Percentiles rank a stretch among this genome's conserved stretches.
phyloP scores from a whole-genome alignment of 306 rosid species.

The Rosa lucieae region DNA sequence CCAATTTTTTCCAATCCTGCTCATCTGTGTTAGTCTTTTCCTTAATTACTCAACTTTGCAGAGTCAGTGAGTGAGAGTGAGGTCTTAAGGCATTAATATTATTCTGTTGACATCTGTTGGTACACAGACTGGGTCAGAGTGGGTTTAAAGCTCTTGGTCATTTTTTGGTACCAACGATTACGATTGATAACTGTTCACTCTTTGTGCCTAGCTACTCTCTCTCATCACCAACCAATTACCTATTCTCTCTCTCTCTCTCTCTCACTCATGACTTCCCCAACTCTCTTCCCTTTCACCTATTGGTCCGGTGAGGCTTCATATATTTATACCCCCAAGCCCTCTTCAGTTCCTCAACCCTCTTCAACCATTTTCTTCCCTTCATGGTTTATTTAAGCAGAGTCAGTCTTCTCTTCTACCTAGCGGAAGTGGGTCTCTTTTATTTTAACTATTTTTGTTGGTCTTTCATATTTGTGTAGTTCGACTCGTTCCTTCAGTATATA shows the following conservation, averaged over 20 bases:
- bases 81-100: conserved; percentile 7
- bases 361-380: not conserved
- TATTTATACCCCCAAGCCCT: conserved; percentile 35
- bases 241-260: conserved; percentile 9
- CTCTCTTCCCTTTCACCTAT: not conserved
- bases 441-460: not conserved
- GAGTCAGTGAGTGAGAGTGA: conserved; percentile 5
- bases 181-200: conserved; percentile 63
- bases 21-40: conserved; percentile 13
- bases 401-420: not conserved
- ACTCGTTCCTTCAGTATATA: conserved; percentile 2
- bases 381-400: not conserved
- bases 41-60: not conserved
- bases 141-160: conserved; percentile 46
- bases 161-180: conserved; percentile 60
- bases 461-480: not conserved
- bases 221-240: conserved; percentile 43
- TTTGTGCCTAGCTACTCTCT: conserved; percentile 23
- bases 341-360: conserved; percentile 24
- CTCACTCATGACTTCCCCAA: conserved; percentile 26
- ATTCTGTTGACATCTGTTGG: conserved; percentile 47
- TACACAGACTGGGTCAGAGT: conserved; percentile 41
- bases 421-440: not conserved
- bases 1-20: conserved; percentile 31
- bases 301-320: conserved; percentile 27